phyloP scores from a whole-genome alignment of 345 rosid genomes.

The Eutrema yunnanense region DNA sequence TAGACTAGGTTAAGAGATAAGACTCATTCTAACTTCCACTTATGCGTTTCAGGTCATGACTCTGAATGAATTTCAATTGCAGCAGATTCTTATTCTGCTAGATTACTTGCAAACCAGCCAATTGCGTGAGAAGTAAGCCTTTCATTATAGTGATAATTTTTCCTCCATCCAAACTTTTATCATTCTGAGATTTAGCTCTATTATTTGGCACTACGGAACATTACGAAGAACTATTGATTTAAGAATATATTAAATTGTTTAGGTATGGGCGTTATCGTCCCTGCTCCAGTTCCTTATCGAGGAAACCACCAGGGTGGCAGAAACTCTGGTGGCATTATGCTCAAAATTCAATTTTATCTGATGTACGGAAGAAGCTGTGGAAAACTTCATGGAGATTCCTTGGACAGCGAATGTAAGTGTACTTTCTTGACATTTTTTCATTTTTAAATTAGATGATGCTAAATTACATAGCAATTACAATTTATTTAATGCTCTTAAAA shows the following conservation, averaged over 20 bases:
- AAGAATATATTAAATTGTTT: conserved; percentile 7
- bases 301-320: conserved; percentile 70
- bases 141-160: background rate
- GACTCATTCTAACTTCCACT: conserved; percentile 5
- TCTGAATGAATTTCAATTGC: conserved; percentile 73
- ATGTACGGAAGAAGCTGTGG: conserved; percentile 63
- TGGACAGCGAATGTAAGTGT: conserved; percentile 69
- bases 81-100: conserved; percentile 52
- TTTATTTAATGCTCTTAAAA: background rate
- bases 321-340: conserved; percentile 89
- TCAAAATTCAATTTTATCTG: conserved; percentile 65
- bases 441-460: conserved; percentile 16
- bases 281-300: conserved; percentile 42
- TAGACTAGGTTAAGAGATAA: conserved; percentile 4
- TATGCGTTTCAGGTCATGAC: conserved; percentile 41
- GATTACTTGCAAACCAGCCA: conserved; percentile 66
- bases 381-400: conserved; percentile 86
- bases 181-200: background rate
- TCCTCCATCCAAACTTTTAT: background rate
- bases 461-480: background rate
- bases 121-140: conserved; percentile 76
- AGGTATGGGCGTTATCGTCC: conserved; percentile 97
- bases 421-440: background rate
- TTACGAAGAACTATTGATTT: background rate
- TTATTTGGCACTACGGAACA: background rate